Conservation (phyloP, 805 yeast species). For the Ogataea ramenticola region DNA sequence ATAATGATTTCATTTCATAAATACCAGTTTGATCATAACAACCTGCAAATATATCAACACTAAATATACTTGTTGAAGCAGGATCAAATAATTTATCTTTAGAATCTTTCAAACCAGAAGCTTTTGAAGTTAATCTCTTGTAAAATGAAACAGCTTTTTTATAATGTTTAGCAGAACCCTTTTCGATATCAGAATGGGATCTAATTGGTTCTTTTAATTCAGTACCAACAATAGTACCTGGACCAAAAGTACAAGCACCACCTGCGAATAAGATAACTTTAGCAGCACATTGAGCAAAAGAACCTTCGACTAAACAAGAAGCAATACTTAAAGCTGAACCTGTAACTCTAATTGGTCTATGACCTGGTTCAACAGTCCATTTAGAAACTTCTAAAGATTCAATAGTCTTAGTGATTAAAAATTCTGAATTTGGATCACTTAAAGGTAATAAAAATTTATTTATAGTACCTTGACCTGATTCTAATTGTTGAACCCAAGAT, state of each 20-base stretch:
- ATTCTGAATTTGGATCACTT: conserved; percentile 51
- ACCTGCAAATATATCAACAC: conserved; percentile 88
- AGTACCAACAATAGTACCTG: conserved; percentile 89
- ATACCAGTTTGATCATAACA: conserved; percentile 95
- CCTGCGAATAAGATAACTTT: conserved; percentile 86
- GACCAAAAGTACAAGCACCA: conserved; percentile 92
- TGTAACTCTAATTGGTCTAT: conserved; percentile 84
- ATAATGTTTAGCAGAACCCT: conserved; percentile 81
- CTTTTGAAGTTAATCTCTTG: conserved; percentile 64
- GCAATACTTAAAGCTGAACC: conserved; percentile 92
- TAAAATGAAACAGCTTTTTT: conserved; percentile 81
- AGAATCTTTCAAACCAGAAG: conserved; percentile 39
- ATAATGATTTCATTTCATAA: conserved; percentile 83
- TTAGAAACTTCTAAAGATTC: conserved; percentile 55
- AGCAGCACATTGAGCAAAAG: conserved; percentile 81
- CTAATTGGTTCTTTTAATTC: conserved; percentile 94
- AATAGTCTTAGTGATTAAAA: conserved; percentile 69
- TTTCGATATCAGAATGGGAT: conserved; percentile 94
- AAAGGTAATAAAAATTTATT: conserved; percentile 29
- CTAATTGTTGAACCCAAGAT: conserved; percentile 34
- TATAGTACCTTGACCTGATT: conserved; percentile 31
- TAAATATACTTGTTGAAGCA: conserved; percentile 52
- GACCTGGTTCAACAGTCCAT: conserved; percentile 82
- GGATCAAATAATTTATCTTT: conserved; percentile 30
- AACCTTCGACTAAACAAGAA: conserved; percentile 68